Base-by-base conservation (phyloP, 1,139 yeast genomes). In the Wickerhamomyces sp. region DNA sequence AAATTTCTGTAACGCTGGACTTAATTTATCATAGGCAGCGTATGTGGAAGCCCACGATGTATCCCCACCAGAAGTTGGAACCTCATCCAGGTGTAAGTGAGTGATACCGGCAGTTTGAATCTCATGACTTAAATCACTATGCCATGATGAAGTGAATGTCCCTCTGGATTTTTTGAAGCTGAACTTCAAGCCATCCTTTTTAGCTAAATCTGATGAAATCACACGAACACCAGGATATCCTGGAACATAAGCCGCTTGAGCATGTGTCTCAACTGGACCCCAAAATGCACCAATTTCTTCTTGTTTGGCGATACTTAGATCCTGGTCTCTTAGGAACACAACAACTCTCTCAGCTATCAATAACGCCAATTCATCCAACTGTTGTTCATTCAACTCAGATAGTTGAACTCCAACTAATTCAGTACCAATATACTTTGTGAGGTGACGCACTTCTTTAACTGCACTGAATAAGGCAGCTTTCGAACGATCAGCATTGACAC, bases 331-430 rank as follows among this genome's bases (percentile, higher is more conserved):
- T 56, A 73, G 71, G 45, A 73, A 66, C 4, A 73, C 77, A 45
- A 73, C 79, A 41, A 72, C 75, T 56, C 79, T 66, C 54, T 74
- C 76, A 13, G 79, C 77, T 49, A 75, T 64, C 43, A 76, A 60
- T 32, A 73, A 58, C 13, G 50, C 50, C 57, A 76, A 62, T 53
- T 75, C 84, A 55, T 76, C 82, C 52, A 68, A 71, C 53, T 77
- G 83, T 54, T 76, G 58, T 51, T 76, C 76, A 47, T 59, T 68
- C 53, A 78, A 67, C 32, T 76, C 78, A 13, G 63, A 58, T 43
- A 78, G 63, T 59, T 78, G 82, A 44, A 78, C 61, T 2, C 81
- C 81, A 43, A 74, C 73, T 56, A 79, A 68, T 57, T 77, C 81
- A 27, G 81, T 76, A 47, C 82, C 82, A 47, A 76, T 62, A 48